Percentiles rank a stretch among this genome's conserved stretches.
Conservation (phyloP, 2,329 filamentous ascomycete species). For the Torrubiellomyces zombiae region DNA sequence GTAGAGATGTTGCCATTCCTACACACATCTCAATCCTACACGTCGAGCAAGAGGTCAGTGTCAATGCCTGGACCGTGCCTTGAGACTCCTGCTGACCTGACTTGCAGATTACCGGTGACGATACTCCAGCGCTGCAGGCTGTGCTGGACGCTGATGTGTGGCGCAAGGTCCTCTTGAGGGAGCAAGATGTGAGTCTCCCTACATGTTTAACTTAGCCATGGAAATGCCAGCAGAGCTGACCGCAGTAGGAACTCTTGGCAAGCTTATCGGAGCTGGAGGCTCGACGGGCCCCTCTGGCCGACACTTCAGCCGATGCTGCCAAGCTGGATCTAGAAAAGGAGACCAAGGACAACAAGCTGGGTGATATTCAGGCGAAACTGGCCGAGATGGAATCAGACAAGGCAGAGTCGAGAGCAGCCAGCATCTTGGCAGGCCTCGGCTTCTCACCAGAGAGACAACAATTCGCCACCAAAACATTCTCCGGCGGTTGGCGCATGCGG, state of each 20-base stretch:
- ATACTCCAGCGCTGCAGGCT: slow-evolving; percentile 85
- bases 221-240: slow-evolving; percentile 13
- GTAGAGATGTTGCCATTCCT: slow-evolving; percentile 85
- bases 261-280: slow-evolving; percentile 63
- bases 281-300: slow-evolving; percentile 64
- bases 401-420: slow-evolving; percentile 85
- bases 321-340: slow-evolving; percentile 77
- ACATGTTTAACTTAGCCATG: neutral
- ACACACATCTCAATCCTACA: slow-evolving; percentile 97
- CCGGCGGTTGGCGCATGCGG: slow-evolving; percentile 99
- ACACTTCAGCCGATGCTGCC: slow-evolving; percentile 79
- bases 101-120: slow-evolving; percentile 70
- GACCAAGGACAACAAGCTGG: slow-evolving; percentile 75
- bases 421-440: slow-evolving; percentile 88
- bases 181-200: slow-evolving; percentile 53
- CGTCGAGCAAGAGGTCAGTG: slow-evolving; percentile 80
- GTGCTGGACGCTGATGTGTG: slow-evolving; percentile 96
- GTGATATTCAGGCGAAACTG: slow-evolving; percentile 80
- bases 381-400: slow-evolving; percentile 99
- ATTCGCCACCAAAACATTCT: slow-evolving; percentile 91
- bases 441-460: slow-evolving; percentile 91
- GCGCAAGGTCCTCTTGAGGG: slow-evolving; percentile 83
- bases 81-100: slow-evolving; percentile 4
- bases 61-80: neutral
- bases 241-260: slow-evolving; percentile 50